Conservation (phyloP, 2,329 filamentous ascomycete species). For the Stachybotrys echinatus region DNA sequence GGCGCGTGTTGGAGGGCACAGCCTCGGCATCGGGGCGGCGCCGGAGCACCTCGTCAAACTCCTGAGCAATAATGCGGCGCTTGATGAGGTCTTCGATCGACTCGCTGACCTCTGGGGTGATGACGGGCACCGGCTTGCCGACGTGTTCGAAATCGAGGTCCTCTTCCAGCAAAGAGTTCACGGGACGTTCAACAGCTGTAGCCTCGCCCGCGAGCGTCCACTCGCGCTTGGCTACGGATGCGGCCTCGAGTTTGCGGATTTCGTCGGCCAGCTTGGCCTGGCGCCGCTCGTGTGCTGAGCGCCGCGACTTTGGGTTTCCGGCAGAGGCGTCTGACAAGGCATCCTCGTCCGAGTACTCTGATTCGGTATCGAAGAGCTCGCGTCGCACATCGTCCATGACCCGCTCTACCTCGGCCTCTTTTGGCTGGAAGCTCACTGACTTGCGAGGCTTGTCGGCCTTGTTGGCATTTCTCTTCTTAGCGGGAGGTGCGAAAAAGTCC, state of each 20-base stretch:
- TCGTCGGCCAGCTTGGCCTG: slow-evolving; percentile 84
- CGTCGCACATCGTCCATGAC: slow-evolving; percentile 83
- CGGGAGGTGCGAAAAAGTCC: slow-evolving; percentile 89
- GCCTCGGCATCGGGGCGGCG: slow-evolving; percentile 71
- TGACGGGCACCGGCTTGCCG: slow-evolving; percentile 90
- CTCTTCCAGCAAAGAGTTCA: slow-evolving; percentile 90
- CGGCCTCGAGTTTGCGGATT: slow-evolving; percentile 85
- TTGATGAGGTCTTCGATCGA: slow-evolving; percentile 93
- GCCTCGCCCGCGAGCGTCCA: slow-evolving; percentile 92
- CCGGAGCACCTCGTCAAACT: slow-evolving; percentile 88
- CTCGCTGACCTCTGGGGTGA: slow-evolving; percentile 86
- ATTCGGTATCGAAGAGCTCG: slow-evolving; percentile 81
- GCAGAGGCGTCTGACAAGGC: slow-evolving; percentile 62
- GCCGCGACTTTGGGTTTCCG: slow-evolving; percentile 65
- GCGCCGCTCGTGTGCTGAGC: slow-evolving; percentile 79
- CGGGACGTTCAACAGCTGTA: slow-evolving; percentile 70
- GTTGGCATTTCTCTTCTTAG: slow-evolving; percentile 57
- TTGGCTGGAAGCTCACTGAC: slow-evolving; percentile 37
- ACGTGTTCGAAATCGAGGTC: slow-evolving; percentile 94
- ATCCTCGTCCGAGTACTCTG: slow-evolving; percentile 59
- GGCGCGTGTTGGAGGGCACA: slow-evolving; percentile 54
- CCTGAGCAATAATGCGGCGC: slow-evolving; percentile 78
- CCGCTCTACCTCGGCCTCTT: slow-evolving; percentile 66
- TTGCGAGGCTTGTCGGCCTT: slow-evolving; percentile 37
- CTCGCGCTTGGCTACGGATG: slow-evolving; percentile 81